Evolutionary conservation across 257 asterid genomes (phyloP).

Genomic region (Ballota nigra): DNA sequence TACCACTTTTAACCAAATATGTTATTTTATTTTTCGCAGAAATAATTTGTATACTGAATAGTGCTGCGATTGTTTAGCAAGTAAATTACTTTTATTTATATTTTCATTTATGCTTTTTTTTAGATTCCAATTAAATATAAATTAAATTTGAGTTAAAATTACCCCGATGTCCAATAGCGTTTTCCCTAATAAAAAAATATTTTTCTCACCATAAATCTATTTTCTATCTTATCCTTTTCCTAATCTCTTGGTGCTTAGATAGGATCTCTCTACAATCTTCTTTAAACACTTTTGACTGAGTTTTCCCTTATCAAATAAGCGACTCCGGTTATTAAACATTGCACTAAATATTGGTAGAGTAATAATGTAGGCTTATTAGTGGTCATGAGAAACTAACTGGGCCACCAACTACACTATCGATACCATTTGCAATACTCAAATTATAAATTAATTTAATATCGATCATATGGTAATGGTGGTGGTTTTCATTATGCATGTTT

Average conservation of each 20-base stretch:
- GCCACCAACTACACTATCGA: constrained; percentile 9
- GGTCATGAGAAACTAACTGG: neutral
- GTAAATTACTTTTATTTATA: too few species aligned
- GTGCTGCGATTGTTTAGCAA: too few species aligned
- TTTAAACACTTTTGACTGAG: neutral
- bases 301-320: constrained; percentile 27
- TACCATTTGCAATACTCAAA: constrained; percentile 9
- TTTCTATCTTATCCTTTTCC: constrained; percentile 24
- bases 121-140: too few species aligned
- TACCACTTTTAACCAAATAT: too few species aligned
- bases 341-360: neutral
- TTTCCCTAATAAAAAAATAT: too few species aligned
- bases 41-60: too few species aligned
- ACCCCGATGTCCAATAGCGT: too few species aligned
- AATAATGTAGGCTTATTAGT: neutral
- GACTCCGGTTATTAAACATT: constrained; percentile 12
- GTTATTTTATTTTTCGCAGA: too few species aligned
- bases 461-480: neutral
- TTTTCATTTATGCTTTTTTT: too few species aligned
- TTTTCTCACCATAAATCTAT: neutral
- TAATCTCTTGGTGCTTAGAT: constrained; percentile 18
- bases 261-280: neutral
- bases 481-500: constrained; percentile 8
- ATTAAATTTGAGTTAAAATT: too few species aligned
- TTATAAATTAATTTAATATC: neutral